Base-by-base conservation (phyloP, 306 rosid species). In the Citrullus mucosospermus region DNA sequence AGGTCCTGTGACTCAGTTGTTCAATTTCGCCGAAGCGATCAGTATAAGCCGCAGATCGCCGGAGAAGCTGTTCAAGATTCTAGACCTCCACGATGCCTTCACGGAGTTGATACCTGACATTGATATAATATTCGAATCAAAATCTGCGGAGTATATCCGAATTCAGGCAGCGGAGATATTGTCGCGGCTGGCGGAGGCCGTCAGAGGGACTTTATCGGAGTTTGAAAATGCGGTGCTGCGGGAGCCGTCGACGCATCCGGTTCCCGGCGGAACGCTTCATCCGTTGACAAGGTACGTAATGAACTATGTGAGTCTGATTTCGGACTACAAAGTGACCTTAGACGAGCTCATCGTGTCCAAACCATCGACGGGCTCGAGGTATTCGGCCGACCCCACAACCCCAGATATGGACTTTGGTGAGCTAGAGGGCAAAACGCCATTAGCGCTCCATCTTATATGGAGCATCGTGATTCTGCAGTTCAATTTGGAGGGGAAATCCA, bases 251-350 rank as follows among this genome's bases (percentile, higher is more conserved):
- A 85, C 67, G 93, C 93, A 90, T 28, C 90, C 96, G 30, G 99
- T 95, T n/a, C 96, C 97, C 0, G 98, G 98, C 54, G 99, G 99
- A 9, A 96, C 99, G 1, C 85, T 96, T 85, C 99, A 96, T 68
- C 99, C 99, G 17, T 58, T 96, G 89, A 96, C 99, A 32, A 90
- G 98, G 85, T 96, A 96, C 80, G 99, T 96, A 16, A 96, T 96
- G 99, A 96, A 96, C 79, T 96, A 96, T 46, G 90, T 96, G 61
- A 90, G 92, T 74, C 85, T 96, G 91, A 96, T 96, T 39, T 91
- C 98, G 5, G 98, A 96, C 80, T 96, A 96, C 63, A 91, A 87
- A 88, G 91, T 79, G 82, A 93, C 93, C 58, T 67, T 93, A 91
- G 87, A 84, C 60, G 97, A 93, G 82, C 96, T 96, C 70, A 88